These are phyloP conservation scores for Coemansia sp. DNA, from an alignment of 192 early-diverging fungal genomes.

Conservation along the genomic window DNA sequence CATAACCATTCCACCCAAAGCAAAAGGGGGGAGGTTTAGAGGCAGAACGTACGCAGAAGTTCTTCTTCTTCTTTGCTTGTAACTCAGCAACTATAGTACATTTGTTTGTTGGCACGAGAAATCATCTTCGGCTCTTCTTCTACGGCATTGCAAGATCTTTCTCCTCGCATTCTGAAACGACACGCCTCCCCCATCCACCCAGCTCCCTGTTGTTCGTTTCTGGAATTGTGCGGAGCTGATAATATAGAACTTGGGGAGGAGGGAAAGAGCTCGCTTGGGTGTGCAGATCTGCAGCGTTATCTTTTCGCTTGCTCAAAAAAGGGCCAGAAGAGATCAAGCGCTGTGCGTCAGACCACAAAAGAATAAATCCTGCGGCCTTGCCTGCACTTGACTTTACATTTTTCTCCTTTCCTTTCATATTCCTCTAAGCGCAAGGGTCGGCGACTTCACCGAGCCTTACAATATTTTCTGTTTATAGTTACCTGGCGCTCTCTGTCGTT, in stretches of 20 bases:
- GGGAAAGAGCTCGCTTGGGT: too few species aligned
- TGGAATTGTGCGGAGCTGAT: slow-evolving; percentile 1
- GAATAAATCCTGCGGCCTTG: not conserved
- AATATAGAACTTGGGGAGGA: not conserved
- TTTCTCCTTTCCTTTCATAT: not conserved
- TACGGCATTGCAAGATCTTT: not conserved
- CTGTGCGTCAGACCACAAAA: not conserved
- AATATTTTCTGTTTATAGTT: not conserved
- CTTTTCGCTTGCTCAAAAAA: not conserved
- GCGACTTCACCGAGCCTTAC: not conserved
- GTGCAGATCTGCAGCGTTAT: not conserved
- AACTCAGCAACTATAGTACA: not conserved
- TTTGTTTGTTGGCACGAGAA: not conserved
- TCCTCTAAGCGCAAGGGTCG: not conserved
- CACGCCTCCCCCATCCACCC: not conserved
- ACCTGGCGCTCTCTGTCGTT: not conserved
- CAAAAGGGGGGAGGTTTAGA: too few species aligned
- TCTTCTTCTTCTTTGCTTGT: not conserved
- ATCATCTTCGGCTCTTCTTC: not conserved
- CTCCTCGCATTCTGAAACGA: slow-evolving; percentile 1
- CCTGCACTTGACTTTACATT: not conserved
- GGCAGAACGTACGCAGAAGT: not conserved
- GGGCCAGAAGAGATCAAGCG: not conserved
- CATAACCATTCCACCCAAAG: too few species aligned
- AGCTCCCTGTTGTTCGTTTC: not conserved